Percentiles rank a stretch among this genome's conserved stretches.
Conservation (phyloP, 768 basidiomycete genomes). For the Hypholoma fasciculare region DNA sequence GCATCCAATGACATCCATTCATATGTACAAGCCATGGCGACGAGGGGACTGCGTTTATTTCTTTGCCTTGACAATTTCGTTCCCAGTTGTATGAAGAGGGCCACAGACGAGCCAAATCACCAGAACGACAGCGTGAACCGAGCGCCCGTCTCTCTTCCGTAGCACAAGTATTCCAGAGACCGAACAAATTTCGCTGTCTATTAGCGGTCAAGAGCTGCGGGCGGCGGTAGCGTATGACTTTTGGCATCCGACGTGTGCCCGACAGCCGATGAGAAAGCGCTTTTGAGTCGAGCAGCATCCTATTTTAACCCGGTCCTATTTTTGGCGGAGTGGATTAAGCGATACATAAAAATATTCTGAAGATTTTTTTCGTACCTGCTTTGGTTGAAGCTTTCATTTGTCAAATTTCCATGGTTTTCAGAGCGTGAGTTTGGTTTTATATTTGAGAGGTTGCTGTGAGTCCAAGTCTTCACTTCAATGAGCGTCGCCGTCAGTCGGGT, state of each 20-base stretch:
- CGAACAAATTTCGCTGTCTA: not conserved
- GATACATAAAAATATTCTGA: too few species aligned
- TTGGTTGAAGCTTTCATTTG: too few species aligned
- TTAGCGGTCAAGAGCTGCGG: not conserved
- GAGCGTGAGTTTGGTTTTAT: too few species aligned
- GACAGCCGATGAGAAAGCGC: conserved; percentile 6
- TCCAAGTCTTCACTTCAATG: too few species aligned
- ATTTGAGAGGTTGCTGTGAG: too few species aligned
- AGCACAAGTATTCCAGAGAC: not conserved
- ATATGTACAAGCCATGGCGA: not conserved
- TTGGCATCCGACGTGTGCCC: conserved; percentile 3
- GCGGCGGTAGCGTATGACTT: not conserved
- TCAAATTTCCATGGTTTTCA: too few species aligned
- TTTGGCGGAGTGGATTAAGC: not conserved
- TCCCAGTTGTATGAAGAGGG: not conserved
- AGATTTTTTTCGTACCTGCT: too few species aligned
- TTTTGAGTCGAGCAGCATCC: not conserved
- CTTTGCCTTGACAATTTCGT: not conserved
- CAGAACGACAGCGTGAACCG: not conserved
- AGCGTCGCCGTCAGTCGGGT: too few species aligned
- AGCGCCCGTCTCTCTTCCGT: not conserved
- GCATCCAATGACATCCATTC: too few species aligned
- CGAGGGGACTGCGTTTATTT: not conserved
- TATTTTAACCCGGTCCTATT: not conserved
- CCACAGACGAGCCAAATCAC: not conserved